phyloP scores from a whole-genome alignment of 1,139 yeast genomes.

The Scheffersomyces illinoinensis region DNA sequence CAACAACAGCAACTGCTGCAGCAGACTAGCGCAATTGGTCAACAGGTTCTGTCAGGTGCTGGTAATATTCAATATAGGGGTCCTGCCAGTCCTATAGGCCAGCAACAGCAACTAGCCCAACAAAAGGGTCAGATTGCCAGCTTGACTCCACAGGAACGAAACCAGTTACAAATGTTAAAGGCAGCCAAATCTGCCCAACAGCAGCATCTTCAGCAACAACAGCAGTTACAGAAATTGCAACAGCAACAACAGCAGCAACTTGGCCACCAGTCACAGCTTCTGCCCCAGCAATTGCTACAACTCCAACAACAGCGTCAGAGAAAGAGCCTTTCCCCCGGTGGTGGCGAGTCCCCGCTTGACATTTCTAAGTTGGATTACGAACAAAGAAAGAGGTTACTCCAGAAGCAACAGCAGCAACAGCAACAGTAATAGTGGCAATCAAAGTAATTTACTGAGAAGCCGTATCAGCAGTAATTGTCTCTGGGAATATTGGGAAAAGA shows the following conservation, averaged over 20 bases:
- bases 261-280: constrained; percentile 9
- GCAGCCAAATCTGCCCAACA: constrained; percentile 36
- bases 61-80: neutral
- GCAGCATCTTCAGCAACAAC: constrained; percentile 26
- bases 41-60: neutral
- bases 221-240: constrained; percentile 22
- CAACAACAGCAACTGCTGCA: constrained; percentile 5
- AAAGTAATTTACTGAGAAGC: neutral
- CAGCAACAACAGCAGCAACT: constrained; percentile 12
- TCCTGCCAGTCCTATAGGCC: neutral
- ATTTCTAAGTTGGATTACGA: constrained; percentile 31
- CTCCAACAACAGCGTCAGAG: constrained; percentile 7
- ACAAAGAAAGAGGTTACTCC: constrained; percentile 28
- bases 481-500: neutral
- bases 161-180: constrained; percentile 39
- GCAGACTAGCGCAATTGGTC: neutral
- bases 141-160: constrained; percentile 39
- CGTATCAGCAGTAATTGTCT: no score
- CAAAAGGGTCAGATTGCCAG: constrained; percentile 31
- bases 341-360: constrained; percentile 3
- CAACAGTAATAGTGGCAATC: constrained; percentile 10
- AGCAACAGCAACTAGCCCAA: constrained; percentile 6
- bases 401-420: constrained; percentile 26
- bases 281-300: constrained; percentile 5
- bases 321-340: constrained; percentile 6